A percentile compares a stretch with the other conserved stretches of the same genome.
Evolutionary conservation across 2,329 filamentous ascomycete genomes (phyloP).

Genomic region (Aspergillus ustus): DNA sequence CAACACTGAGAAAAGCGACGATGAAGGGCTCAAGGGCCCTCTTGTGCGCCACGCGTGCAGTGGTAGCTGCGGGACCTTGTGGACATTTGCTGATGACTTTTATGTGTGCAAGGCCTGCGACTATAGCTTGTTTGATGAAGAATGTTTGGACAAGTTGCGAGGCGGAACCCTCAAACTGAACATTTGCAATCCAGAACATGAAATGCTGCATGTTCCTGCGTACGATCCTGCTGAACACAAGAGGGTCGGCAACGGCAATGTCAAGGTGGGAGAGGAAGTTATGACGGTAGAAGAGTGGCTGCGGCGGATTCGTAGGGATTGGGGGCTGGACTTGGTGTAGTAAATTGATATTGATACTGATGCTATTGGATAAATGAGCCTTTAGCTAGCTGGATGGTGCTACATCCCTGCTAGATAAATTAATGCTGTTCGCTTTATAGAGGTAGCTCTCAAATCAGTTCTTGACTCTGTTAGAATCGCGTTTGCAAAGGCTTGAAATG

Average conservation of each 20-base stretch:
- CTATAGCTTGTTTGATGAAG: conserved; percentile 24
- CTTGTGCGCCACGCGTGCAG: conserved; percentile 6
- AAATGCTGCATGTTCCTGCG: conserved; percentile 30
- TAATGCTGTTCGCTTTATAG: too few relatives aligned
- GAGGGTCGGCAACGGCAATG: conserved; percentile 24
- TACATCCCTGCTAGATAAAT: too few relatives aligned
- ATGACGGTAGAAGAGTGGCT: conserved; percentile 26
- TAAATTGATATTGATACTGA: too few relatives aligned
- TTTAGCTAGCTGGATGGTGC: too few relatives aligned
- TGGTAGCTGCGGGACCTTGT: conserved; percentile 15
- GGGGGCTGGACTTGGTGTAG: conserved; percentile 4
- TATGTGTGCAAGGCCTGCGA: conserved; percentile 31
- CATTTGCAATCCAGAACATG: conserved; percentile 27
- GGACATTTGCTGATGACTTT: conserved; percentile 27
- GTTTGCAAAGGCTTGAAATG: too few relatives aligned
- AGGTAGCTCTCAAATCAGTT: too few relatives aligned
- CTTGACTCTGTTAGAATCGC: too few relatives aligned
- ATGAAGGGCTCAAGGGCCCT: not conserved
- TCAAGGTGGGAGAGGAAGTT: conserved; percentile 26
- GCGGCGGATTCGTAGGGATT: conserved; percentile 18
- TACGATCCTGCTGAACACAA: conserved; percentile 23
- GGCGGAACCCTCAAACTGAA: conserved; percentile 13
- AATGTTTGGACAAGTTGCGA: conserved; percentile 23
- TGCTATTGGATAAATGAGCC: too few relatives aligned
- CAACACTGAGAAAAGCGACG: not conserved